A percentile compares a stretch with the other conserved stretches of the same genome.
Evolutionary conservation across 345 rosid species (phyloP).

Genomic region (Bretschneidera sinensis): DNA sequence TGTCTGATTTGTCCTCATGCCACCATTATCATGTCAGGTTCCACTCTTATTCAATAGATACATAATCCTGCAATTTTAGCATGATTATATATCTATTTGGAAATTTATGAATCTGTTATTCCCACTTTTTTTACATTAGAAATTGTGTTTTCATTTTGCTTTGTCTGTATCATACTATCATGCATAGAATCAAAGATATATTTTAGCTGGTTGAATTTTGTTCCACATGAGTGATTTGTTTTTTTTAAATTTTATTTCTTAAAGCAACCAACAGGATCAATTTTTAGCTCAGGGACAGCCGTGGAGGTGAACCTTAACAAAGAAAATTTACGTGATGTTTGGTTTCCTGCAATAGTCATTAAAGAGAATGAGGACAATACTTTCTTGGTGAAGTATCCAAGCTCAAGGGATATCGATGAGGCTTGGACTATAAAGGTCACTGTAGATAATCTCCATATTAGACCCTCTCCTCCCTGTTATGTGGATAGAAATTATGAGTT

Average conservation of each 20-base stretch:
- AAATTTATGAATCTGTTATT: not conserved
- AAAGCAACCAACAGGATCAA: slow-evolving; percentile 41
- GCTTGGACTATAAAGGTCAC: slow-evolving; percentile 7
- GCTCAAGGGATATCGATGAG: slow-evolving; percentile 24
- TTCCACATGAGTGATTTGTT: slow-evolving; percentile 19
- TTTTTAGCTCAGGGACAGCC: slow-evolving; percentile 41
- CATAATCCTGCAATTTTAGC: not conserved
- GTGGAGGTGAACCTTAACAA: slow-evolving; percentile 41
- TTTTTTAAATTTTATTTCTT: slow-evolving; percentile 26
- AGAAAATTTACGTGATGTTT: slow-evolving; percentile 31
- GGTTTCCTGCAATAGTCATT: slow-evolving; percentile 57
- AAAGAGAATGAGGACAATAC: slow-evolving; percentile 37
- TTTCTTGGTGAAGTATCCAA: slow-evolving; percentile 37
- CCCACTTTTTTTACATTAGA: no score
- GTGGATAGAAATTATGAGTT: slow-evolving; percentile 32
- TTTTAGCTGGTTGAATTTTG: not conserved
- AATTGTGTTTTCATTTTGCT: not conserved
- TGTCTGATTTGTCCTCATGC: not conserved
- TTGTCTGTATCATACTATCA: not conserved
- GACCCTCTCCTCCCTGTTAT: slow-evolving; percentile 41
- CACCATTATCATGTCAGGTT: not conserved
- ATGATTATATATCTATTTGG: no score
- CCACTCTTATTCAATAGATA: not conserved
- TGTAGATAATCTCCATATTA: slow-evolving; percentile 32
- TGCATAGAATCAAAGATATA: not conserved